Evolutionary conservation across 2,329 filamentous ascomycete genomes (phyloP).

Genomic region (Exophiala lecanii-corni): DNA sequence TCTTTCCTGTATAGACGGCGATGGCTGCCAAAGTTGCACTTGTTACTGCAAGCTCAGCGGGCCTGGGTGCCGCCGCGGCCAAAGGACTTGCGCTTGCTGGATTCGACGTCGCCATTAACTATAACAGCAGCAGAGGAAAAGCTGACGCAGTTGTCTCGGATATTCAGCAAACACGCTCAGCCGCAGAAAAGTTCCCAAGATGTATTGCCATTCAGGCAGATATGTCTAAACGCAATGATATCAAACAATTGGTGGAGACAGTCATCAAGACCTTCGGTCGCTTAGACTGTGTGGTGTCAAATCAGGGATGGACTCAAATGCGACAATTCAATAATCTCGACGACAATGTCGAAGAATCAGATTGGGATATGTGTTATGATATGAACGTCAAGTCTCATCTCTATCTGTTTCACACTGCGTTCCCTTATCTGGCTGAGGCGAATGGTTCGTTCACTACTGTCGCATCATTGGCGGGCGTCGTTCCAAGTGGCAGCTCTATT

Average conservation of each 20-base stretch:
- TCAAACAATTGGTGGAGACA: slow-evolving; percentile 37
- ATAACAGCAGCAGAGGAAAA: slow-evolving; percentile 2
- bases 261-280: slow-evolving; percentile 41
- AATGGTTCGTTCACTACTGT: slow-evolving; percentile 57
- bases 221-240: slow-evolving; percentile 10
- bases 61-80: slow-evolving; percentile 15
- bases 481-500: slow-evolving; percentile 57
- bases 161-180: neutral
- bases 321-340: slow-evolving; percentile 29
- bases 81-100: neutral
- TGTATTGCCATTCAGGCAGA: slow-evolving; percentile 18
- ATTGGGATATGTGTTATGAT: slow-evolving; percentile 55
- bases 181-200: slow-evolving; percentile 1
- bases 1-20: neutral
- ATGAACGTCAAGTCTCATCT: slow-evolving; percentile 61
- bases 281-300: slow-evolving; percentile 42
- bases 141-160: slow-evolving; percentile 12
- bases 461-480: slow-evolving; percentile 59
- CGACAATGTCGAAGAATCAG: slow-evolving; percentile 39
- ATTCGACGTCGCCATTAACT: slow-evolving; percentile 15
- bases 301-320: slow-evolving; percentile 35
- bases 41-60: slow-evolving; percentile 21
- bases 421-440: slow-evolving; percentile 48
- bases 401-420: slow-evolving; percentile 54
- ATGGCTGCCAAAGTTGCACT: slow-evolving; percentile 19